Conservation (phyloP, 116 monocot genomes). For the Iris pallida region DNA sequence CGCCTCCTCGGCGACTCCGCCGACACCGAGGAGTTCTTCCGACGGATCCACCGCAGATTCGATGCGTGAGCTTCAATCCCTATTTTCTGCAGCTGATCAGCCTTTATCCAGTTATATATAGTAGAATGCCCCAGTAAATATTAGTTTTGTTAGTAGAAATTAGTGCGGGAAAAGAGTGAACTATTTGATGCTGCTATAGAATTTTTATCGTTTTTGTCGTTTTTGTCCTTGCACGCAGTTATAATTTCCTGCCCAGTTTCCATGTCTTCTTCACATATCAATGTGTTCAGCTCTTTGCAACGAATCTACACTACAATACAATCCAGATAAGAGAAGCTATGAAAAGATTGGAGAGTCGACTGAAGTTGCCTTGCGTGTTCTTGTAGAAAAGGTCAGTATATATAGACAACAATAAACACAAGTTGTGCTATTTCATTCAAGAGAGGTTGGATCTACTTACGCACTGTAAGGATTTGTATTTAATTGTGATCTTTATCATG, state of each 20-base stretch:
- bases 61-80: slow-evolving; percentile 51
- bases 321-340: slow-evolving; percentile 93
- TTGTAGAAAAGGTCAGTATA: slow-evolving; percentile 86
- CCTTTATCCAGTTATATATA: too few species aligned
- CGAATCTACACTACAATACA: slow-evolving; percentile 93
- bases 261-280: slow-evolving; percentile 95
- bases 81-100: background rate
- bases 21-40: slow-evolving; percentile 64
- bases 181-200: too few species aligned
- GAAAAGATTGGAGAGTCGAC: slow-evolving; percentile 99
- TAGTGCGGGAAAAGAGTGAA: too few species aligned
- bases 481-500: slow-evolving; percentile 42
- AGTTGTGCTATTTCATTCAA: slow-evolving; percentile 1
- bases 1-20: slow-evolving; percentile 61
- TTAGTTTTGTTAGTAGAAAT: background rate
- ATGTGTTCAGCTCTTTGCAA: slow-evolving; percentile 99
- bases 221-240: slow-evolving; percentile 39
- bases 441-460: background rate
- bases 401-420: background rate
- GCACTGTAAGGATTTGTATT: slow-evolving; percentile 7
- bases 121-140: too few species aligned
- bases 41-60: slow-evolving; percentile 69
- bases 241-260: slow-evolving; percentile 93
- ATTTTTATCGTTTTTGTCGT: too few species aligned
- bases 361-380: slow-evolving; percentile 96